These are phyloP conservation scores for Porodaedalea pini DNA, from an alignment of 1,284 basidiomycete genomes.

Conservation along the genomic window DNA sequence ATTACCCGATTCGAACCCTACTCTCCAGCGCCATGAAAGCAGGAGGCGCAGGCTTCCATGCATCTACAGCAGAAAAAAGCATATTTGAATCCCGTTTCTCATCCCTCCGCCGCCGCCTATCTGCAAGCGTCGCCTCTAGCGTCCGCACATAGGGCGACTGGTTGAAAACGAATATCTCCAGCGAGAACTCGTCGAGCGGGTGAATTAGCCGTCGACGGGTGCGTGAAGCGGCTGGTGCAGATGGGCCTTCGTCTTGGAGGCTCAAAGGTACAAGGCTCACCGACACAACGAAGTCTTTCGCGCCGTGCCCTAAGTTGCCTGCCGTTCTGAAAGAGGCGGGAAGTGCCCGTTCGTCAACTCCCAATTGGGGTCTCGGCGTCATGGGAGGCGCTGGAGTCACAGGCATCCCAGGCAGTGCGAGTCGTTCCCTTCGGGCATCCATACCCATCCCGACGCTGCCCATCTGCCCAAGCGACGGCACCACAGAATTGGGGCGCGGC, in stretches of 20 bases:
- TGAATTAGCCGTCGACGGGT: slow-evolving; percentile 48
- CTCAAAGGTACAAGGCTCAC: slow-evolving; percentile 55
- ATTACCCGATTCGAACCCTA: slow-evolving; percentile 74
- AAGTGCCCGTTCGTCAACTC: slow-evolving; percentile 31
- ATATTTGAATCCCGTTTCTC: slow-evolving; percentile 26
- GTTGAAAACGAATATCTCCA: slow-evolving; percentile 89
- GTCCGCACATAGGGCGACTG: slow-evolving; percentile 72
- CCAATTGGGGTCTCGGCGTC: slow-evolving; percentile 53
- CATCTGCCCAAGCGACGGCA: slow-evolving; percentile 46
- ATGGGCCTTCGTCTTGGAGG: slow-evolving; percentile 18
- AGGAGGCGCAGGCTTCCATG: slow-evolving; percentile 39
- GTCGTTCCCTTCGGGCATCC: slow-evolving; percentile 59
- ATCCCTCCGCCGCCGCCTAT: slow-evolving; percentile 45
- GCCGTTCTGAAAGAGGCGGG: slow-evolving; percentile 17
- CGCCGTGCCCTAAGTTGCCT: slow-evolving; percentile 32
- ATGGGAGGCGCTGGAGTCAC: slow-evolving; percentile 58
- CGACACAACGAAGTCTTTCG: slow-evolving; percentile 66
- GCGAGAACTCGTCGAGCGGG: slow-evolving; percentile 70
- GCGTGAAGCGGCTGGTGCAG: slow-evolving; percentile 19
- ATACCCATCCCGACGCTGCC: slow-evolving; percentile 52
- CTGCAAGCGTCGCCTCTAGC: slow-evolving; percentile 73
- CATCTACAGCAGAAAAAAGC: slow-evolving; percentile 19
- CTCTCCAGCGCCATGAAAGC: slow-evolving; percentile 79
- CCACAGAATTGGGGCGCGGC: slow-evolving; percentile 51
- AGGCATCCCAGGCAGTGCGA: slow-evolving; percentile 34